A percentile compares a stretch with the other conserved stretches of the same genome.
Evolutionary conservation across 2,329 filamentous ascomycete species (phyloP).

Genomic region (Ascochyta viciae-villosae): DNA sequence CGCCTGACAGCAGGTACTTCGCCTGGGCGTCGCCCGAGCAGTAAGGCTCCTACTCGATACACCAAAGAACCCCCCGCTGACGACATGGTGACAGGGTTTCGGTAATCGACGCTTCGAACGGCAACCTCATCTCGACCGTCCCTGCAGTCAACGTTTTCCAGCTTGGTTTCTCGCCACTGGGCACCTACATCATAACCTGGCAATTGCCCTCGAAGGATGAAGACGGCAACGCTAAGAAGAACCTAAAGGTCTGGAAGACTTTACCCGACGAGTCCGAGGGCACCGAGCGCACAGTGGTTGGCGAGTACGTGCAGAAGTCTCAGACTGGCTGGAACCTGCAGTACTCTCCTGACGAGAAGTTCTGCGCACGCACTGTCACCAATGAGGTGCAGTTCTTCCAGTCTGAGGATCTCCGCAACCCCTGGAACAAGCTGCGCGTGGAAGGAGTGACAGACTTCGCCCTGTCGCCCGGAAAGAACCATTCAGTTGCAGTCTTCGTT

Average conservation of each 20-base stretch:
- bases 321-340: slow-evolving; percentile 97
- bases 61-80: not conserved
- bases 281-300: slow-evolving; percentile 73
- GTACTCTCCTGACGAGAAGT: slow-evolving; percentile 92
- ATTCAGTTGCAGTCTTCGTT: slow-evolving; percentile 92
- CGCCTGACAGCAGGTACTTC: slow-evolving; percentile 93
- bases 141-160: slow-evolving; percentile 88
- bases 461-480: slow-evolving; percentile 85
- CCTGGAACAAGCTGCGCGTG: slow-evolving; percentile 94
- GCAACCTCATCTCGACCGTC: slow-evolving; percentile 76
- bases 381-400: slow-evolving; percentile 99
- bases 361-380: slow-evolving; percentile 90
- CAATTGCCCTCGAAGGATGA: slow-evolving; percentile 93
- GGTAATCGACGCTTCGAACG: slow-evolving; percentile 81
- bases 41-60: slow-evolving; percentile 49
- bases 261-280: slow-evolving; percentile 70
- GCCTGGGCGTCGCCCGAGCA: slow-evolving; percentile 88
- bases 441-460: slow-evolving; percentile 92
- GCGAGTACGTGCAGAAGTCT: slow-evolving; percentile 92
- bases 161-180: slow-evolving; percentile 89
- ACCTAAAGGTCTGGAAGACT: slow-evolving; percentile 94
- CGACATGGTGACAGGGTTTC: slow-evolving; percentile 65
- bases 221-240: slow-evolving; percentile 91
- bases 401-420: slow-evolving; percentile 80
- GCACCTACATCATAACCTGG: slow-evolving; percentile 95